Conservation (phyloP, 306 rosid genomes). For the Ammopiptanthus mongolicus region DNA sequence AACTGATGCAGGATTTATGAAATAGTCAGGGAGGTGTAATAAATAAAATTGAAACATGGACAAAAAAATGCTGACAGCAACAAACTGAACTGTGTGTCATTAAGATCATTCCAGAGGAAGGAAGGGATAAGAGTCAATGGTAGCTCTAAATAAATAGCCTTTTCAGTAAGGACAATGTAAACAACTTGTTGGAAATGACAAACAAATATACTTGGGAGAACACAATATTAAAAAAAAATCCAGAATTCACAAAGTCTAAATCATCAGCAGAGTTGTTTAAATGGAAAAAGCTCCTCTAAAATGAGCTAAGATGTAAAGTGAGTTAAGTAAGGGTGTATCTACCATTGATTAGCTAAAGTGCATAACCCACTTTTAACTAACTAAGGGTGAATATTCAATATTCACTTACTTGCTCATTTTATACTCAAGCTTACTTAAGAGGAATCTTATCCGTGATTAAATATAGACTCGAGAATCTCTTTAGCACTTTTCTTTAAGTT, state of each 20-base stretch:
- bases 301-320: no score
- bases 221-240: not conserved
- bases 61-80: not conserved
- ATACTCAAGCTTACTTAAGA: no score
- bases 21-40: not conserved
- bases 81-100: not conserved
- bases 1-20: not conserved
- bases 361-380: no score
- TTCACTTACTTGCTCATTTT: no score
- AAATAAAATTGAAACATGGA: not conserved
- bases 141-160: not conserved
- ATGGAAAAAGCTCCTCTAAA: no score
- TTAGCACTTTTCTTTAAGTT: not conserved
- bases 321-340: no score
- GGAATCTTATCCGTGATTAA: no score
- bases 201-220: not conserved
- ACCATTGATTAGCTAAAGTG: no score
- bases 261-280: not conserved
- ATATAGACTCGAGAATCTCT: not conserved
- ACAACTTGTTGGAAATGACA: not conserved
- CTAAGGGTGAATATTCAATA: no score
- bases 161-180: not conserved
- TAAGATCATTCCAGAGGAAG: not conserved
- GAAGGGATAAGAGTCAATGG: not conserved
- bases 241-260: not conserved